These are phyloP conservation scores for Chiua virens DNA, from an alignment of 768 basidiomycete species.

Conservation along the genomic window DNA sequence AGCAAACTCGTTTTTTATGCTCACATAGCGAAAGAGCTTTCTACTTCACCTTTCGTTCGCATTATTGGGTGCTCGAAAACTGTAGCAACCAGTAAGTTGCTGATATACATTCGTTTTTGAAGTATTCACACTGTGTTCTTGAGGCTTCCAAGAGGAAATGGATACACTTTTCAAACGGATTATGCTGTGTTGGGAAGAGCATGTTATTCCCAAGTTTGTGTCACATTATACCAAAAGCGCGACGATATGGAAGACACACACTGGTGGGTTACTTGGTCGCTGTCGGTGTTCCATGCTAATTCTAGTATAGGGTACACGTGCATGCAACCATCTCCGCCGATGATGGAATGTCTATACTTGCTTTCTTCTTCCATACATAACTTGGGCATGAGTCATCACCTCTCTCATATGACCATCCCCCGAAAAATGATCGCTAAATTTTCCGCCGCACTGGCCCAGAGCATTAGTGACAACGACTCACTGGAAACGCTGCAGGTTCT, in stretches of 20 bases:
- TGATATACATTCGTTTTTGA: neutral
- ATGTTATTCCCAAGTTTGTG: constrained; percentile 34
- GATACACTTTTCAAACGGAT: constrained; percentile 44
- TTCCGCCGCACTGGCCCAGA: constrained; percentile 32
- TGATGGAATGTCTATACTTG: constrained; percentile 54
- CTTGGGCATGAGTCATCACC: constrained; percentile 49
- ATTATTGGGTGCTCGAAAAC: constrained; percentile 43
- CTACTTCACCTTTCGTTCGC: constrained; percentile 41
- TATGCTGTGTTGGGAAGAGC: constrained; percentile 54
- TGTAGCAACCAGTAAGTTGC: constrained; percentile 37
- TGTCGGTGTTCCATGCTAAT: constrained; percentile 11
- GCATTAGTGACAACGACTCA: constrained; percentile 31
- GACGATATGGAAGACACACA: neutral
- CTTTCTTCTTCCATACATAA: constrained; percentile 55
- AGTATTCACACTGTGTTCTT: constrained; percentile 4
- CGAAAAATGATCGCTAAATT: constrained; percentile 41
- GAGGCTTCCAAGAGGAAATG: constrained; percentile 52
- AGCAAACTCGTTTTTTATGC: constrained; percentile 47
- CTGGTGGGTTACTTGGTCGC: constrained; percentile 12
- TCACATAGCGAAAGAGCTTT: constrained; percentile 49
- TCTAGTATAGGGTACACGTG: constrained; percentile 14
- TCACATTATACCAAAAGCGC: constrained; percentile 18
- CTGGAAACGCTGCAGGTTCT: constrained; percentile 29
- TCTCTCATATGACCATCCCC: constrained; percentile 34
- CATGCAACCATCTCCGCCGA: constrained; percentile 49